These are phyloP conservation scores for Exophiala bonariae DNA, from an alignment of 2,329 filamentous ascomycete genomes.

Conservation along the genomic window DNA sequence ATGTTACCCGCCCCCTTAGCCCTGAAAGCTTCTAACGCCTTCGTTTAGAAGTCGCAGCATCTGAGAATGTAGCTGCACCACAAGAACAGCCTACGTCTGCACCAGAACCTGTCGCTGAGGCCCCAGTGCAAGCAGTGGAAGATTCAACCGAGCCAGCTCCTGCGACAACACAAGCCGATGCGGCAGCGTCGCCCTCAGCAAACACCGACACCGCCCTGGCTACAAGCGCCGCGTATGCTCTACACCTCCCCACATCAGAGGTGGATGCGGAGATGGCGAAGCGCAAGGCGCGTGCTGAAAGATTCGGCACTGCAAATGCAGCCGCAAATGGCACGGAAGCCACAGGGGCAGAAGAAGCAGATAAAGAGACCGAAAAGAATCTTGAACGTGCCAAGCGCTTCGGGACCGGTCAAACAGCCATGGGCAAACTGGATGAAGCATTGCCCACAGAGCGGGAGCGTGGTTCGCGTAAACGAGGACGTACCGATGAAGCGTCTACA, in stretches of 20 bases:
- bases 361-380: constrained; percentile 45
- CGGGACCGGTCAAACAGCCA: constrained; percentile 32
- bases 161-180: constrained; percentile 12
- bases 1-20: not conserved
- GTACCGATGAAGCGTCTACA: constrained; percentile 35
- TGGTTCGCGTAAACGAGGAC: constrained; percentile 38
- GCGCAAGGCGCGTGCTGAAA: constrained; percentile 49
- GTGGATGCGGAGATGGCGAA: constrained; percentile 48
- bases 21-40: not conserved
- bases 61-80: constrained; percentile 17
- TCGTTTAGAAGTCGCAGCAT: constrained; percentile 23
- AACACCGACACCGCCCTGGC: constrained; percentile 21
- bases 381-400: constrained; percentile 50
- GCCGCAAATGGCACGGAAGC: constrained; percentile 31
- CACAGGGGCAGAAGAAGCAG: constrained; percentile 36
- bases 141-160: constrained; percentile 2
- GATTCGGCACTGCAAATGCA: constrained; percentile 42
- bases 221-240: constrained; percentile 35
- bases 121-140: constrained; percentile 31
- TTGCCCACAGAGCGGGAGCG: constrained; percentile 42
- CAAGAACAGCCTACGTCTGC: constrained; percentile 4
- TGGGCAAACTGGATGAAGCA: constrained; percentile 46
- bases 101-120: constrained; percentile 15
- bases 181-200: constrained; percentile 14
- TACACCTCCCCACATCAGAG: constrained; percentile 43